Percentiles rank a stretch among this genome's conserved stretches.
Conservation (phyloP, 2,329 filamentous ascomycete genomes). For the Xylariaceae sp. region DNA sequence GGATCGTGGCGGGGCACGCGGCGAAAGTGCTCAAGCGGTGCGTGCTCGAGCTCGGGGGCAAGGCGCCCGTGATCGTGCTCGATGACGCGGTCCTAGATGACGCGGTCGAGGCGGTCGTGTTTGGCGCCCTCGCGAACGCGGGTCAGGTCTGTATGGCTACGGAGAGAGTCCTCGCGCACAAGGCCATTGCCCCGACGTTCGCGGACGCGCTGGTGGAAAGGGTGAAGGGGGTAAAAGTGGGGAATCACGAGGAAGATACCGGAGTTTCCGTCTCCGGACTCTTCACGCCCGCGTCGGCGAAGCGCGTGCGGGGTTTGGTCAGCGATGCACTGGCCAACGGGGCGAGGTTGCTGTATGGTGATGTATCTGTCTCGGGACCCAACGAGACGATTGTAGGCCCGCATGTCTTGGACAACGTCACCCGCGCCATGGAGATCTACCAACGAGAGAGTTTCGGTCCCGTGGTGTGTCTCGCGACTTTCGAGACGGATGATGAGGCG, state of each 20-base stretch:
- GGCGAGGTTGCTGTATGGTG: constrained; percentile 12
- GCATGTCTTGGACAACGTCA: constrained; percentile 53
- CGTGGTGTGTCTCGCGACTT: constrained; percentile 59
- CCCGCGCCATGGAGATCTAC: constrained; percentile 68
- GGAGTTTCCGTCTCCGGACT: constrained; percentile 13
- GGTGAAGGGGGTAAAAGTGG: constrained; percentile 41
- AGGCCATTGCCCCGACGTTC: constrained; percentile 42
- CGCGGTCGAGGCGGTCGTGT: constrained; percentile 61
- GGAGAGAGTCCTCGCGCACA: constrained; percentile 62
- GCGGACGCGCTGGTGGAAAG: constrained; percentile 45
- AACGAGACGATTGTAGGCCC: constrained; percentile 15
- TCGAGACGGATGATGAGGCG: constrained; percentile 61
- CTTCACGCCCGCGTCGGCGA: constrained; percentile 14
- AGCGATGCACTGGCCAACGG: constrained; percentile 10
- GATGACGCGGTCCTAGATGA: constrained; percentile 72
- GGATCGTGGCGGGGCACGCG: constrained; percentile 61
- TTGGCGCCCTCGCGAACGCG: constrained; percentile 66
- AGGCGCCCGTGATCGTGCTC: constrained; percentile 71
- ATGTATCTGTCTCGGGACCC: constrained; percentile 8
- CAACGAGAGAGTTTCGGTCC: constrained; percentile 73
- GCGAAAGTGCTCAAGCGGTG: constrained; percentile 74
- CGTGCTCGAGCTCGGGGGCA: constrained; percentile 77
- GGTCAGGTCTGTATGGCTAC: constrained; percentile 87
- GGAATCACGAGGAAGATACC: constrained; percentile 14
- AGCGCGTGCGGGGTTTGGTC: constrained; percentile 9